Conservation (phyloP, 73 alveolate genomes). For the Paramecium tetraurelia region DNA sequence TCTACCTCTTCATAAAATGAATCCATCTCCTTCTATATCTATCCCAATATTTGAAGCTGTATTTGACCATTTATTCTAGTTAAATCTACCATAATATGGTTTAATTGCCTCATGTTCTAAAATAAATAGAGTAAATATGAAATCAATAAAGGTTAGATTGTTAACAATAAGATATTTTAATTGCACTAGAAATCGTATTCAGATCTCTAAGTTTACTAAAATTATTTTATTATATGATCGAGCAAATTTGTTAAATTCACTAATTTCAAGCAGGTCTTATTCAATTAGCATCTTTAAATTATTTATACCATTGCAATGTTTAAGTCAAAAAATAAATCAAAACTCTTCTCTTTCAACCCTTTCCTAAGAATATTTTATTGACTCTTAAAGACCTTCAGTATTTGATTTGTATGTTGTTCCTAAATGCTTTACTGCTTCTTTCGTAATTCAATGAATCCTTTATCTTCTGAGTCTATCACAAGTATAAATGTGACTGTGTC, state of each 20-base stretch:
- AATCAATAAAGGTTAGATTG: neutral
- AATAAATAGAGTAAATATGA: neutral
- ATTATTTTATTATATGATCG: neutral
- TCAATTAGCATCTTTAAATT: neutral
- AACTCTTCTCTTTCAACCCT: neutral
- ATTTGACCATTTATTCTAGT: neutral
- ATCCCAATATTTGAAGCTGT: neutral
- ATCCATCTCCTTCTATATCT: neutral
- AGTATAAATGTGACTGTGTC: neutral
- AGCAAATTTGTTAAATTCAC: neutral
- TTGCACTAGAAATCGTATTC: neutral
- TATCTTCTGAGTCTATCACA: neutral
- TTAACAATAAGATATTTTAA: neutral
- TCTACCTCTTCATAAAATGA: neutral
- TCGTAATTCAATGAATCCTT: neutral
- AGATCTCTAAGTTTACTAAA: neutral
- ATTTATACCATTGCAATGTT: neutral
- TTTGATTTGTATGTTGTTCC: neutral
- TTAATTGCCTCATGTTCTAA: neutral
- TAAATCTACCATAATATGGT: neutral
- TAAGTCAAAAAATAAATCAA: neutral
- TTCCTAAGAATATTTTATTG: neutral
- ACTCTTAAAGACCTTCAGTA: neutral
- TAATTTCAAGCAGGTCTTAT: neutral
- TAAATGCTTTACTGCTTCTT: neutral